phyloP scores from a whole-genome alignment of 164 flowering plant genomes.

The Dillenia suffruticosa region DNA sequence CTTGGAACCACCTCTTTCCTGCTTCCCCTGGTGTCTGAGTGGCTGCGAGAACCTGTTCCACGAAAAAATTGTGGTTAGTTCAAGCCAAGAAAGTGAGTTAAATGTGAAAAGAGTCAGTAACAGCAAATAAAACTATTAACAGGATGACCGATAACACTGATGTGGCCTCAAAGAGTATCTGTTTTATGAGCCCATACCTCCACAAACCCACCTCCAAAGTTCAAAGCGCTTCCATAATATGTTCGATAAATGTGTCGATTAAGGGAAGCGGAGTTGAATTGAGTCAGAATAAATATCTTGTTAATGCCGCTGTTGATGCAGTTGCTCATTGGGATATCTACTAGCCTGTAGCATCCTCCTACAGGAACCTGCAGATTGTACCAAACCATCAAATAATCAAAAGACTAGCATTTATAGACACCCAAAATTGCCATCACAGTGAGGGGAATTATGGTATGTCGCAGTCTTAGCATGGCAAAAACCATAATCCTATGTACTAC shows the following conservation, averaged over 20 bases:
- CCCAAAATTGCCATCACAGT: not conserved
- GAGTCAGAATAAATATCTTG: slow-evolving; percentile 87
- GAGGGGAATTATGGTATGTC: too few relatives aligned
- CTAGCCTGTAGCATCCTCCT: slow-evolving; percentile 91
- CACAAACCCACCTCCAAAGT: slow-evolving; percentile 91
- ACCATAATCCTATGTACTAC: too few relatives aligned
- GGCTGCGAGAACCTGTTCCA: slow-evolving; percentile 77
- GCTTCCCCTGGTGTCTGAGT: slow-evolving; percentile 91
- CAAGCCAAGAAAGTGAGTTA: not conserved
- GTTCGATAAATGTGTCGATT: slow-evolving; percentile 85
- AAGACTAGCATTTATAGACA: not conserved
- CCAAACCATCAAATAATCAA: not conserved
- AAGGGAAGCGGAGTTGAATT: slow-evolving; percentile 86
- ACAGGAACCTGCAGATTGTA: slow-evolving; percentile 67
- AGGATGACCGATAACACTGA: not conserved
- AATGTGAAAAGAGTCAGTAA: not conserved
- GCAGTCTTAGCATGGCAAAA: too few relatives aligned
- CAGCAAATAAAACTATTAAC: not conserved
- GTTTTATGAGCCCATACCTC: slow-evolving; percentile 45
- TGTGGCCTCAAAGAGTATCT: not conserved
- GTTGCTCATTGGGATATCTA: slow-evolving; percentile 98
- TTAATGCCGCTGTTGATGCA: slow-evolving; percentile 91
- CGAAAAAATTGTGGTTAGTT: not conserved
- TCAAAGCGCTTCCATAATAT: slow-evolving; percentile 77
- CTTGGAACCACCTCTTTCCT: slow-evolving; percentile 89